Evolutionary conservation across 768 basidiomycete species (phyloP), one percentile per base, ranked within the genome.

Genomic region (Mycena epipterygia): DNA sequence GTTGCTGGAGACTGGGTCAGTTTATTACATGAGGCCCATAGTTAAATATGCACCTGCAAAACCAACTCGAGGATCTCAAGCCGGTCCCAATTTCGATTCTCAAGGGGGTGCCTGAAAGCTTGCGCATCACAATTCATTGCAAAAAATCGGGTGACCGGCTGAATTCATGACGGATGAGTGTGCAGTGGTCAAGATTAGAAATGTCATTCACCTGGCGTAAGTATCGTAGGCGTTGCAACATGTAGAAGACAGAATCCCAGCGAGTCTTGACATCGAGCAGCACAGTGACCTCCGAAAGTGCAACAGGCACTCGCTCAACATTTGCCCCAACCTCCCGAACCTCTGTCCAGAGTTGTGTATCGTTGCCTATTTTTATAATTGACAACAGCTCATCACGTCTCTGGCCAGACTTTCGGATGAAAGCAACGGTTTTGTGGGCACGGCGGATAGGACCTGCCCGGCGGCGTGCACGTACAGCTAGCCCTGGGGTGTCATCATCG

Each of bases 221-320:
- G 29, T 64, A 64, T 52, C 37, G 49, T 32, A 64, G 62, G 19
- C 51, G 49, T 14, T 51, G 62, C 5, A 53, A 51, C 62, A 64
- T 64, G 41, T 52, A 52, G 23, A 41, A 53, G 32, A 64, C 62
- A 8, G 62, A 64, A n/a, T n/a, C n/a, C n/a, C n/a, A n/a, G n/a
- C n/a, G n/a, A n/a, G n/a, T n/a, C n/a, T n/a, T n/a, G n/a, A 64
- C 62, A 64, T 64, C 51, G 27, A 51, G 62, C 8, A 64, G 27
- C 27, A 64, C 49, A 41, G 49, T 63, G 16, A 63, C 49, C 17
- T 21, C 49, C 2, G 25, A 27, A 51, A 63, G 51, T 1, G 27
- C 9, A 56, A 39, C 39, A 55, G 23, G 37, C 11, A 19, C 42
- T 42, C 14, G n/a, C 13, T 55, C n/a, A 13, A n/a, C 21, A 13